Evolutionary conservation across 768 basidiomycete species (phyloP).

Genomic region (Phylloporus sp.): DNA sequence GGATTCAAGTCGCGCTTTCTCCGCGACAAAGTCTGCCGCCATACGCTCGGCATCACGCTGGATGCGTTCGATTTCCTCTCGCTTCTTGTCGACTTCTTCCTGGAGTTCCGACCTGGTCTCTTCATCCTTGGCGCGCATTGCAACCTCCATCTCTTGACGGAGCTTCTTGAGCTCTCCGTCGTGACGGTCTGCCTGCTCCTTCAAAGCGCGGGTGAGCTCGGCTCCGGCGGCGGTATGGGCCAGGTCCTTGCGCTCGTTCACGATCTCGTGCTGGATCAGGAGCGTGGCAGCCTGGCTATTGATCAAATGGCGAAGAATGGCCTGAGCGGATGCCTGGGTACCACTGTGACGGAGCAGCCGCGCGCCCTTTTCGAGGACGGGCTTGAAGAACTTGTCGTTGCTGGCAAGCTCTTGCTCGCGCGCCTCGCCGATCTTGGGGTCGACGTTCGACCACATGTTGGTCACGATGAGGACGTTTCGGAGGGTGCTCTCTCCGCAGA

Average conservation of each 20-base stretch:
- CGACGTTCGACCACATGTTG: conserved; percentile 49
- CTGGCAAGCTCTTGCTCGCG: conserved; percentile 43
- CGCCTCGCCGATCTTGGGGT: conserved; percentile 33
- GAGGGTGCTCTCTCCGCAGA: conserved; percentile 48
- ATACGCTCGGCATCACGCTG: conserved; percentile 38
- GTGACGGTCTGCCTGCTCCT: conserved; percentile 42
- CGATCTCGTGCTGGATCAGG: conserved; percentile 52
- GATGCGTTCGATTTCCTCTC: conserved; percentile 41
- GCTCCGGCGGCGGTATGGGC: conserved; percentile 49
- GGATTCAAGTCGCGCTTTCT: conserved; percentile 33
- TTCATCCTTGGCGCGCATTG: conserved; percentile 42
- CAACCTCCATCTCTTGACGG: conserved; percentile 42
- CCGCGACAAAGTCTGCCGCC: conserved; percentile 35
- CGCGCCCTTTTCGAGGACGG: conserved; percentile 47
- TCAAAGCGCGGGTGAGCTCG: conserved; percentile 47
- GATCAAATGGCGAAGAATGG: conserved; percentile 40
- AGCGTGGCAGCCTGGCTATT: conserved; percentile 39
- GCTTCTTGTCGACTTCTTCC: conserved; percentile 38
- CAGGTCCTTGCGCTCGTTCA: conserved; percentile 44
- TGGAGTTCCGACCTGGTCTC: conserved; percentile 43
- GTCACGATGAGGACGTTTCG: conserved; percentile 49
- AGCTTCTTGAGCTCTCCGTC: conserved; percentile 45
- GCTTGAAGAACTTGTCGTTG: conserved; percentile 46
- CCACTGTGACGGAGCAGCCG: conserved; percentile 39
- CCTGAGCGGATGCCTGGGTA: conserved; percentile 37